Base-by-base conservation (phyloP, 2,329 filamentous ascomycete species). In the Exophiala mesophila region DNA sequence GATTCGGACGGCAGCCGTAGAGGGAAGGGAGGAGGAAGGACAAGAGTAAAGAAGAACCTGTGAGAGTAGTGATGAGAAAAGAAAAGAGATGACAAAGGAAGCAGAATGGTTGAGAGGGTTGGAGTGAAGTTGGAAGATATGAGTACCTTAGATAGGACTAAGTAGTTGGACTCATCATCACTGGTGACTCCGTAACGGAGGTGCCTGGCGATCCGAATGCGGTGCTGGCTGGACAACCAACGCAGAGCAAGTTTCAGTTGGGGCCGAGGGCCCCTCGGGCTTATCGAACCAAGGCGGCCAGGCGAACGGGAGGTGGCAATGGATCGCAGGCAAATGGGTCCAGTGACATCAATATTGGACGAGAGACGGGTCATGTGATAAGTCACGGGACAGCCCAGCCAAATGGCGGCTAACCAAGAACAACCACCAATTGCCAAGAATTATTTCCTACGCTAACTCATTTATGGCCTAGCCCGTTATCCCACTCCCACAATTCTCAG, bases 401-500 rank as follows among this genome's bases (percentile, higher is more conserved):
- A n/a, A n/a, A n/a, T n/a, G n/a, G n/a, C n/a, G n/a, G n/a, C n/a
- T n/a, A n/a, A n/a, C n/a, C n/a, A n/a, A n/a, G n/a, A n/a, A n/a
- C n/a, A n/a, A n/a, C n/a, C 13, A 12, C 17, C 29, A 13, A 5
- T 13, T 31, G 29, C 29, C 29, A 31, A 5, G 5, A 31, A 5
- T 16, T 28, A 28, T 28, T n/a, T 28, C 8, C 8, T n/a, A 28
- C n/a, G 32, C 32, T 34, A 34, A 18, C 6, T 17, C 32, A 34
- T 4, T 34, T 18, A 19, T 10, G n/a, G 32, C 17, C 32, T 34
- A 34, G 32, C 6, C 20, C n/a, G 12, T 19, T 34, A n/a, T 34
- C 20, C 17, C 9, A 18, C 32, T 34, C 32, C 32, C 32, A 34
- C 32, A 34, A 34, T 34, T 34, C 13, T 9, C 13, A 34, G 13